These are phyloP conservation scores for Plectosphaerella sp. DNA, from an alignment of 2,329 filamentous ascomycete species.

Conservation along the genomic window DNA sequence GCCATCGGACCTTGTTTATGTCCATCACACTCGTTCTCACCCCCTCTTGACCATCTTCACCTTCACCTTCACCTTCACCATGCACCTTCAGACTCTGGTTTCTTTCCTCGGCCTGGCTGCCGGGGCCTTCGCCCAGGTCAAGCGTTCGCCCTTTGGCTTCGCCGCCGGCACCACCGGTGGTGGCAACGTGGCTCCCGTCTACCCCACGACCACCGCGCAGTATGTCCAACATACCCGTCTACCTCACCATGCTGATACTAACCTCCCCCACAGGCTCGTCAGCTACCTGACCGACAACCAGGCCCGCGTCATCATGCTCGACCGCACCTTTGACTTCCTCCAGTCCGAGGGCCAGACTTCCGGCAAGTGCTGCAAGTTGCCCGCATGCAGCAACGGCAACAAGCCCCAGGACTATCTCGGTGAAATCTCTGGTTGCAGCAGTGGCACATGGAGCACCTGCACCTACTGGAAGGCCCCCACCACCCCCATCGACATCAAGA, in stretches of 20 bases:
- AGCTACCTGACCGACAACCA: slow-evolving; percentile 20
- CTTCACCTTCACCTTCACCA: not conserved
- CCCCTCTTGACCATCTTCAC: not conserved
- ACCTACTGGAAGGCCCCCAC: slow-evolving; percentile 23
- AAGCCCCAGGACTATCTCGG: slow-evolving; percentile 17
- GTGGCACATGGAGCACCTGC: slow-evolving; percentile 11
- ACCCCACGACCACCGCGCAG: slow-evolving; percentile 39
- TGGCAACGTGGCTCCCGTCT: slow-evolving; percentile 36
- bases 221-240: not conserved
- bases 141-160: slow-evolving; percentile 23
- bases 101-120: slow-evolving; percentile 15
- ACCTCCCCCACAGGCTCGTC: slow-evolving; percentile 20
- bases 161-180: slow-evolving; percentile 45
- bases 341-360: slow-evolving; percentile 16
- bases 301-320: slow-evolving; percentile 29
- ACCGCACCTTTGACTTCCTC: slow-evolving; percentile 22
- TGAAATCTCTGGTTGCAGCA: slow-evolving; percentile 10
- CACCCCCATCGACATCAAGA: slow-evolving; percentile 17
- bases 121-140: slow-evolving; percentile 18
- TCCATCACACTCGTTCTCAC: no score
- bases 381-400: not conserved
- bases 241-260: no score
- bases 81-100: slow-evolving; percentile 3
- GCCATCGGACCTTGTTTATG: no score
- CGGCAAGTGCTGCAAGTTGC: slow-evolving; percentile 15